Evolutionary conservation across 23 red algal species (phyloP), one percentile per base, ranked within the genome.

Genomic region (Gracilaria gracilis): DNA sequence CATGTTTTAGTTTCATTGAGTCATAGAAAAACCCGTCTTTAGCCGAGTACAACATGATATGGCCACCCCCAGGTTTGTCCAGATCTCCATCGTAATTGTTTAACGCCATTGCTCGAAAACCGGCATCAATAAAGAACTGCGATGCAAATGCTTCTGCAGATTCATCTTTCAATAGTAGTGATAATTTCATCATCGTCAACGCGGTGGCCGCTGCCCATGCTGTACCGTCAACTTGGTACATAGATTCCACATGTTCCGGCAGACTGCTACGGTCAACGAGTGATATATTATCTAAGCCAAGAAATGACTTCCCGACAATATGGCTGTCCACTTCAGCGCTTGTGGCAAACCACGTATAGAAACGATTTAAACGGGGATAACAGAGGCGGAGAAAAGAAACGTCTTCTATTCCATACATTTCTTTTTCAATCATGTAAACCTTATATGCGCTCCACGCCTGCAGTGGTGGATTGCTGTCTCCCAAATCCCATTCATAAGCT

Each of bases 371-470:
- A 29, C 59, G 59, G 2, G 59, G 59, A 62, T 62, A 62, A 24
- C 59, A 62, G 8, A 29, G 59, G 19, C 59, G 59, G 13, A 62
- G 59, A 29, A 62, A 62, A 62, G 59, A 62, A 4, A 31, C 2
- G 27, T 62, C 59, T 62, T 62, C 59, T 29, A 62, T 62, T 31
- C 59, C 59, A 31, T 62, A 62, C 59, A 62, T 62, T 62, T 62
- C 59, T 31, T 62, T 62, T 29, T 62, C 59, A 62, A 62, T 62
- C 59, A 62, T 62, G 59, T 62, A 62, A 62, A 62, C 59, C 13
- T 62, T 62, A 29, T 62, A 62, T 4, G 59, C 59, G 24, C 59
- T 62, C 59, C 59, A 62, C 29, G 59, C 59, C 29, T 62, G 59
- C 24, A 62, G 24, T 4, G 59, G 59, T 62, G 59, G 59, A 62